Percentiles rank a stretch among this genome's conserved stretches.
These are phyloP conservation scores for Blastobotrys chiropterorum DNA, from an alignment of 805 yeast species.

Conservation along the genomic window DNA sequence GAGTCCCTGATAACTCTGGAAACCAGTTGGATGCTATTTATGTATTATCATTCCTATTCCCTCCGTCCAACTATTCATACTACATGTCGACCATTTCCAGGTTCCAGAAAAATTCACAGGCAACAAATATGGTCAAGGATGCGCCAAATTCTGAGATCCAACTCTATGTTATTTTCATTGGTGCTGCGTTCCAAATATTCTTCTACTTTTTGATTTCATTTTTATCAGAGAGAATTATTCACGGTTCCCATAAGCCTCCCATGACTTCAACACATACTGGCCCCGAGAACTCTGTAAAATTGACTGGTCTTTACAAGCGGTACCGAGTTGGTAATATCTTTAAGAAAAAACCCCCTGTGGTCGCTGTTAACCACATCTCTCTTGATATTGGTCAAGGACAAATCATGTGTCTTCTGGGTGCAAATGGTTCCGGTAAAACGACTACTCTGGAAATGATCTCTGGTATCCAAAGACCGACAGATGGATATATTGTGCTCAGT, in stretches of 20 bases:
- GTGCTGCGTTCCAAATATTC: constrained; percentile 30
- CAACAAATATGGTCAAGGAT: constrained; percentile 21
- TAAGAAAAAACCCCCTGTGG: constrained; percentile 13
- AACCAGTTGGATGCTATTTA: constrained; percentile 24
- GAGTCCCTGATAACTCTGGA: constrained; percentile 21
- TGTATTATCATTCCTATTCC: constrained; percentile 28
- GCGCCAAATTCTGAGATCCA: constrained; percentile 26
- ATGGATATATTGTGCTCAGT: constrained; percentile 22
- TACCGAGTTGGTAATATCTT: constrained; percentile 17
- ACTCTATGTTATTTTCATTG: constrained; percentile 26
- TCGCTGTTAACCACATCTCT: constrained; percentile 28
- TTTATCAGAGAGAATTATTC: constrained; percentile 22
- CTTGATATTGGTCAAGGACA: constrained; percentile 27
- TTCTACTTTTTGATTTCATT: constrained; percentile 25
- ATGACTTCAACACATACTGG: constrained; percentile 9
- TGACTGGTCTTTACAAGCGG: constrained; percentile 22
- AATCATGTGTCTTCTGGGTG: constrained; percentile 31
- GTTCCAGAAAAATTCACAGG: constrained; percentile 23
- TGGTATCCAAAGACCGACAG: constrained; percentile 27
- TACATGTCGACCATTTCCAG: constrained; percentile 29
- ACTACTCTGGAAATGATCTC: constrained; percentile 34
- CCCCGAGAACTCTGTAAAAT: constrained; percentile 20
- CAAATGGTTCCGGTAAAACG: constrained; percentile 36
- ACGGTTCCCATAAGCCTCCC: constrained; percentile 21
- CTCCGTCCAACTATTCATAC: constrained; percentile 32